Conservation (phyloP, 2,329 filamentous ascomycete genomes). For the Nothophaeocryptopus gaeumannii region DNA sequence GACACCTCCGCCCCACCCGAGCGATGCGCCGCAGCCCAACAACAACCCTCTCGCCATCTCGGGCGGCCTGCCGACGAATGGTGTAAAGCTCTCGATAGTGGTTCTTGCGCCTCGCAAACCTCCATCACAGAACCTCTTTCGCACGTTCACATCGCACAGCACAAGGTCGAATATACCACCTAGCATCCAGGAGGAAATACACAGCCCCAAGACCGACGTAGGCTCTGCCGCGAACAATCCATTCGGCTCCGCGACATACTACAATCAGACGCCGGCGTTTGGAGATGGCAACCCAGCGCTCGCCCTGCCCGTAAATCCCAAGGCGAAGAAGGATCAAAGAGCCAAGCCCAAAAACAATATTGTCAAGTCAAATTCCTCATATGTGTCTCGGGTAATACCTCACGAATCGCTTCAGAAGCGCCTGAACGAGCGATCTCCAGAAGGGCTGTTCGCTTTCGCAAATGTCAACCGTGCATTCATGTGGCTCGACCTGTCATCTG, state of each 20-base stretch:
- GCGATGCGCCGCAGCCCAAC: slow-evolving; percentile 81
- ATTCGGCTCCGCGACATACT: slow-evolving; percentile 34
- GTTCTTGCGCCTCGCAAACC: slow-evolving; percentile 58
- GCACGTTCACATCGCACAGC: slow-evolving; percentile 42
- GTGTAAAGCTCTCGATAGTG: slow-evolving; percentile 79
- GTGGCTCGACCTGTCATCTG: slow-evolving; percentile 85
- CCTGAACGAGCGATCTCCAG: slow-evolving; percentile 70
- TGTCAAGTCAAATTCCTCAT: slow-evolving; percentile 96
- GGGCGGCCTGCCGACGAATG: slow-evolving; percentile 76
- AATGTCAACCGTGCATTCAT: slow-evolving; percentile 95
- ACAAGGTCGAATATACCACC: slow-evolving; percentile 36
- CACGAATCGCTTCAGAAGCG: slow-evolving; percentile 79
- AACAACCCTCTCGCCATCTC: slow-evolving; percentile 87
- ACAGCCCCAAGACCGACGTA: slow-evolving; percentile 45
- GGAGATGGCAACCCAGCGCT: slow-evolving; percentile 82
- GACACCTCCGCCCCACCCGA: slow-evolving; percentile 91
- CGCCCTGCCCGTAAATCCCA: slow-evolving; percentile 58
- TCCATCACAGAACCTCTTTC: slow-evolving; percentile 43
- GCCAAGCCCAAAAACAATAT: slow-evolving; percentile 98
- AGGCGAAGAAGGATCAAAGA: slow-evolving; percentile 64
- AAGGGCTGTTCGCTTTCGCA: slow-evolving; percentile 85
- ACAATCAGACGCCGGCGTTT: slow-evolving; percentile 60
- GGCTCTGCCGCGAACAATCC: slow-evolving; percentile 44
- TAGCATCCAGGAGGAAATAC: slow-evolving; percentile 48
- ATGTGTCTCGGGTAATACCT: slow-evolving; percentile 92